These are phyloP conservation scores for Fraxinus latifolia DNA, from an alignment of 305 asterid species.

Conservation along the genomic window DNA sequence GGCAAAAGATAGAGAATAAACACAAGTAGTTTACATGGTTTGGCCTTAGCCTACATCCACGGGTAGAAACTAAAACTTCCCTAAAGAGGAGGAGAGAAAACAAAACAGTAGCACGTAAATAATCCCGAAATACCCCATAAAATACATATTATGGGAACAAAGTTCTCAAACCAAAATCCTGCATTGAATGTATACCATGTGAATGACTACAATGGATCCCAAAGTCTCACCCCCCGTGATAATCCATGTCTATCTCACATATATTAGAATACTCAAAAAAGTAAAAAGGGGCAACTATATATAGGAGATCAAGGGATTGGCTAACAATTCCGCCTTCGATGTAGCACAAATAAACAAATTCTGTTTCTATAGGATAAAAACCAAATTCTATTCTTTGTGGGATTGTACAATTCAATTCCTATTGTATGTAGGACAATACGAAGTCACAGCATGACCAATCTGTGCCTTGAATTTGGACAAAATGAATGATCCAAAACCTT, in stretches of 20 bases:
- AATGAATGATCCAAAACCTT: background rate
- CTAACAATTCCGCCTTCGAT: background rate
- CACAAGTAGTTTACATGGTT: background rate
- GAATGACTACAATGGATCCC: background rate
- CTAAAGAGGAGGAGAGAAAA: background rate
- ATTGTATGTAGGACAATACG: background rate
- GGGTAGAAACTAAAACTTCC: background rate
- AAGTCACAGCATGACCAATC: background rate
- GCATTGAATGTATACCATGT: background rate
- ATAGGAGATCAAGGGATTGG: background rate
- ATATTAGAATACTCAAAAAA: background rate
- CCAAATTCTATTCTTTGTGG: background rate
- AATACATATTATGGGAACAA: background rate
- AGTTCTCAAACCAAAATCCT: background rate
- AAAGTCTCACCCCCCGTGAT: background rate
- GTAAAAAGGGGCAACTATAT: background rate
- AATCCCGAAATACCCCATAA: background rate
- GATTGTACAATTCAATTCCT: background rate
- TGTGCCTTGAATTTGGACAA: background rate
- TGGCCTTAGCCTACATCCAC: background rate
- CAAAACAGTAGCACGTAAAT: background rate
- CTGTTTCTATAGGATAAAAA: background rate
- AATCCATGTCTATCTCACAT: background rate
- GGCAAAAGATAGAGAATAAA: background rate
- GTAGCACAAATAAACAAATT: background rate